phyloP scores from a whole-genome alignment of 2,329 filamentous ascomycete genomes.

The Aspergillus caelatus region DNA sequence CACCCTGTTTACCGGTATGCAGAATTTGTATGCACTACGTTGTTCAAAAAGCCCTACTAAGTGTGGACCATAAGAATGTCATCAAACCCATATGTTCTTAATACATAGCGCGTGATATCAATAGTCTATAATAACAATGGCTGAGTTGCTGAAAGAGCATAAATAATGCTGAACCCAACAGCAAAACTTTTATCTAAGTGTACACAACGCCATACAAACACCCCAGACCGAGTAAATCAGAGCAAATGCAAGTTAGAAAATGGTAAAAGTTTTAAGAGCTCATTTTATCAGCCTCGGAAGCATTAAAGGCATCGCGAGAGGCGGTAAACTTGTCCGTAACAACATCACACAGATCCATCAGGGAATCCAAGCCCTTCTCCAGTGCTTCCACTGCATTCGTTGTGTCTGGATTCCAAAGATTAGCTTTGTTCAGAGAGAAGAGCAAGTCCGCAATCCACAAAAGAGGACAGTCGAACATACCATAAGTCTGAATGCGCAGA shows the following conservation, averaged over 20 bases:
- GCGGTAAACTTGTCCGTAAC: conserved; percentile 85
- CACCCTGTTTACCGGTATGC: neutral
- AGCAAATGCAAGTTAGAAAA: conserved; percentile 14
- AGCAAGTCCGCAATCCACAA: neutral
- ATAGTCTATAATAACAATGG: conserved; percentile 6
- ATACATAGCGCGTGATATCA: neutral
- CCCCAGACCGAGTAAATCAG: conserved; percentile 7
- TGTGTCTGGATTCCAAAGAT: conserved; percentile 59
- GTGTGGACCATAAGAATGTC: no score
- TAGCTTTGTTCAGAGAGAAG: neutral
- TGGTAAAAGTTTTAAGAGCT: conserved; percentile 26
- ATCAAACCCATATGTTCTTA: neutral
- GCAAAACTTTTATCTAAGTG: conserved; percentile 10
- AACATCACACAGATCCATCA: conserved; percentile 90
- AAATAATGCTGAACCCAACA: conserved; percentile 3
- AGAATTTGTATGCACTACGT: neutral
- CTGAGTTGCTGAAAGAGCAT: conserved; percentile 9
- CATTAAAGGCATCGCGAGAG: conserved; percentile 65
- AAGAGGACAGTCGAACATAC: conserved; percentile 55
- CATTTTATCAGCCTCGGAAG: conserved; percentile 38
- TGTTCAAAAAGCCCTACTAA: neutral
- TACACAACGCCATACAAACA: conserved; percentile 14
- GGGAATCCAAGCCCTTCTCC: conserved; percentile 84
- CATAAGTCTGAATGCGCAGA: conserved; percentile 93
- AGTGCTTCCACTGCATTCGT: conserved; percentile 82